These are phyloP conservation scores for Solidago caesia DNA, from an alignment of 129 eudicot genomes.

Conservation along the genomic window DNA sequence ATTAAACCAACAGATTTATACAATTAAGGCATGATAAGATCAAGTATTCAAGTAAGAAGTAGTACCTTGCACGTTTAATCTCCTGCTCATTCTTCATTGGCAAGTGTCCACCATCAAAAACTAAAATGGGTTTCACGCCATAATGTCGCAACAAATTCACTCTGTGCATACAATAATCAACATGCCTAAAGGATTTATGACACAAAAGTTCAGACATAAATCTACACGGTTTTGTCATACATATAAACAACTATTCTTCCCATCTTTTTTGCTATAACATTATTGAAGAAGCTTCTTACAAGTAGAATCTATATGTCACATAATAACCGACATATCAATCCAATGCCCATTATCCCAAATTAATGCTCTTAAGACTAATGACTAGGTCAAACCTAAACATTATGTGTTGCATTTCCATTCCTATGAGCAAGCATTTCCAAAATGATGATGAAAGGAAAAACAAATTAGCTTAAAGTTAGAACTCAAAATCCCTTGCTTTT, in stretches of 20 bases:
- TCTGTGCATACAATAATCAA: conserved; percentile 95
- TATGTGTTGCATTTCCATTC: not conserved
- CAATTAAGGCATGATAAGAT: not conserved
- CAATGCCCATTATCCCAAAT: too few relatives aligned
- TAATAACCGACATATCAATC: not conserved
- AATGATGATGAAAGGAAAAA: not conserved
- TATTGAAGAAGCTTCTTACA: not conserved
- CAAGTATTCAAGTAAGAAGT: not conserved
- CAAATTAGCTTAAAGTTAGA: not conserved
- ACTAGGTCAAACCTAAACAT: not conserved
- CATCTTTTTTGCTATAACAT: not conserved
- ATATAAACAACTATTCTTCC: not conserved
- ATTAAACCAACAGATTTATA: conserved; percentile 3
- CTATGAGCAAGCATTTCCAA: not conserved
- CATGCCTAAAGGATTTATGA: conserved; percentile 56
- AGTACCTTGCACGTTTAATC: conserved; percentile 88
- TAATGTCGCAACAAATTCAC: conserved; percentile 89
- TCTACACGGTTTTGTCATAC: not conserved
- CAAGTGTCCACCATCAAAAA: conserved; percentile 88
- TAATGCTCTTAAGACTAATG: too few relatives aligned
- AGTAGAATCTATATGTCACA: too few relatives aligned
- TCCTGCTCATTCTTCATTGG: conserved; percentile 98
- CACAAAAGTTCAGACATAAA: not conserved
- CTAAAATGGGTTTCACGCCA: conserved; percentile 84
- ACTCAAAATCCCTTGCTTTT: not conserved